Conservation (phyloP, 2,329 filamentous ascomycete genomes). For the Aspergillus flavus region DNA sequence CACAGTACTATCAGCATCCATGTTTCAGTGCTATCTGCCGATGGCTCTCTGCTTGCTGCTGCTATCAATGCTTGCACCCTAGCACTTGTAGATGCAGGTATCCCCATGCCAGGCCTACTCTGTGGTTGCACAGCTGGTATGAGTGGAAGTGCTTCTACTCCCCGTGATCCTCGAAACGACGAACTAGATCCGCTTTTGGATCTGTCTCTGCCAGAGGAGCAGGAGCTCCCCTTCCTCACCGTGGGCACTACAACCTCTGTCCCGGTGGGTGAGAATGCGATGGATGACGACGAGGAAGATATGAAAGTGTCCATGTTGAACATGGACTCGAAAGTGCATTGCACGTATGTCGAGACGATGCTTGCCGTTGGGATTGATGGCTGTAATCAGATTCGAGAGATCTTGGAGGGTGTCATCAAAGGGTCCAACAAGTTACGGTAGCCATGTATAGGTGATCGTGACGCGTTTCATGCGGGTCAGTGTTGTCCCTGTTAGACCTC, state of each 20-base stretch:
- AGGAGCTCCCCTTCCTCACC: conserved; percentile 86
- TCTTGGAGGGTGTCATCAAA: conserved; percentile 75
- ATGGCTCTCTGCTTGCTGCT: conserved; percentile 86
- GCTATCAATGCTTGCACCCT: conserved; percentile 90
- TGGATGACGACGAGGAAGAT: conserved; percentile 44
- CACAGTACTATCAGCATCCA: conserved; percentile 81
- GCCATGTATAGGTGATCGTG: conserved; percentile 1
- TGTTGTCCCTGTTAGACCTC: too few species aligned
- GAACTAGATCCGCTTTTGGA: conserved; percentile 47
- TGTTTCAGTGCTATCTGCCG: conserved; percentile 84
- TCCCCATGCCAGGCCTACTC: conserved; percentile 93
- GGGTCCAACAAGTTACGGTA: conserved; percentile 14
- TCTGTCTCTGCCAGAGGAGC: conserved; percentile 51
- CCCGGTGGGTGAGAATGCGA: conserved; percentile 59
- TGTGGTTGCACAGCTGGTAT: conserved; percentile 83
- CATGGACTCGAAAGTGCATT: conserved; percentile 87
- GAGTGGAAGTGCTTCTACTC: conserved; percentile 50
- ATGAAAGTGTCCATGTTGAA: conserved; percentile 73
- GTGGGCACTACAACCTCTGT: conserved; percentile 65
- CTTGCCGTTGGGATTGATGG: conserved; percentile 88
- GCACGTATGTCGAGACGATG: conserved; percentile 82
- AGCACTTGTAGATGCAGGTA: conserved; percentile 89
- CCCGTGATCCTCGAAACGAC: conserved; percentile 44
- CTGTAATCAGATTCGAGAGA: conserved; percentile 79
- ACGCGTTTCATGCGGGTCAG: not conserved